Percentiles rank a stretch among this genome's conserved stretches.
phyloP scores from a whole-genome alignment of 768 basidiomycete genomes.

The Trametes sanguinea region DNA sequence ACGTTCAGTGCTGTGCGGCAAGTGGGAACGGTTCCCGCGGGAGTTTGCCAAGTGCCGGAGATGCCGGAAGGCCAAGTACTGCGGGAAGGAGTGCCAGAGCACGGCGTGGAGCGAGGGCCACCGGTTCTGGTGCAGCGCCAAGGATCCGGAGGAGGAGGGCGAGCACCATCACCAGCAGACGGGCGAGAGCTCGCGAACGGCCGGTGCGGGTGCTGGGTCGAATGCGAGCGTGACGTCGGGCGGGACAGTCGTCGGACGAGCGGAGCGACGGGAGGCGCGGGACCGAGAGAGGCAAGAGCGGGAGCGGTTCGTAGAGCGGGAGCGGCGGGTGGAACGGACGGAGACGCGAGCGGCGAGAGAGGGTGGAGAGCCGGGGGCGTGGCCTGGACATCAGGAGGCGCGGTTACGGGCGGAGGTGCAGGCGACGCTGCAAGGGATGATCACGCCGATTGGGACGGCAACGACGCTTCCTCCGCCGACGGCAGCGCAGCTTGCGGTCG shows the following conservation, averaged over 20 bases:
- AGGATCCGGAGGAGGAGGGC: conserved; percentile 49
- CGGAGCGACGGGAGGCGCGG: conserved; percentile 42
- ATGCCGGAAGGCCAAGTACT: conserved; percentile 98
- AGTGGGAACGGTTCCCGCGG: conserved; percentile 89
- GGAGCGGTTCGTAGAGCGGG: background rate
- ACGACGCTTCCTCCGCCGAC: background rate
- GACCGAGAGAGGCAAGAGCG: conserved; percentile 31
- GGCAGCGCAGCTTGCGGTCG: background rate
- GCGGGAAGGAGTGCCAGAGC: conserved; percentile 95
- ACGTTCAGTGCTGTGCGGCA: conserved; percentile 78
- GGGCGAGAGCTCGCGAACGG: conserved; percentile 15
- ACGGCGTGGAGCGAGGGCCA: conserved; percentile 97
- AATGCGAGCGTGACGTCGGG: conserved; percentile 13
- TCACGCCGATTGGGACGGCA: background rate
- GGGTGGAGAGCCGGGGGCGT: background rate
- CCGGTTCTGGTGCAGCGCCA: conserved; percentile 88
- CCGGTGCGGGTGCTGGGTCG: conserved; percentile 5
- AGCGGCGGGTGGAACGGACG: background rate
- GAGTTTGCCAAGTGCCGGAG: conserved; percentile 97
- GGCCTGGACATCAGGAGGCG: background rate
- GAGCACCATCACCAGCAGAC: conserved; percentile 26
- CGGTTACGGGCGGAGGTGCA: conserved; percentile 2
- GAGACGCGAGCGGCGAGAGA: conserved; percentile 8
- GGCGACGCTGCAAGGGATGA: background rate
- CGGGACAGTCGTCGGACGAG: conserved; percentile 23